A percentile compares a stretch with the other conserved stretches of the same genome.
Conservation (phyloP, 805 yeast species). For the Candida broadrunensis region DNA sequence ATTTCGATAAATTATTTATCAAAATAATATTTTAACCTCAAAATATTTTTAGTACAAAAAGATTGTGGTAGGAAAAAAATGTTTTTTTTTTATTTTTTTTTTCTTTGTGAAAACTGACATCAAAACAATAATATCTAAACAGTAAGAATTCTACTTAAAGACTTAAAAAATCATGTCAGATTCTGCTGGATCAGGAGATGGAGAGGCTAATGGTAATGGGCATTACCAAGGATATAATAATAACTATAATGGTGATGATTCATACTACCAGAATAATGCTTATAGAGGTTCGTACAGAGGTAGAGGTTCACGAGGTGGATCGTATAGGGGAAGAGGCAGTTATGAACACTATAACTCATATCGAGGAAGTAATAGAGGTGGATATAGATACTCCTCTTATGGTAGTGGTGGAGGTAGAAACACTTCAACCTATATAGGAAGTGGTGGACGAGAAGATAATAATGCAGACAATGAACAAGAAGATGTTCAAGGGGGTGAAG, state of each 20-base stretch:
- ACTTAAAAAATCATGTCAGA: not conserved
- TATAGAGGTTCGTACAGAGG: constrained; percentile 17
- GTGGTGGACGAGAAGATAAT: not conserved
- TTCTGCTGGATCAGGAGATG: constrained; percentile 1
- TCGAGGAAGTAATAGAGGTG: constrained; percentile 15
- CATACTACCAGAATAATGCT: constrained; percentile 9
- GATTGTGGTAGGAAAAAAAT: no score
- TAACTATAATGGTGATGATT: constrained; percentile 7
- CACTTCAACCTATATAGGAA: not conserved
- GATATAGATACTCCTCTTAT: constrained; percentile 1
- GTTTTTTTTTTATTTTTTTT: no score
- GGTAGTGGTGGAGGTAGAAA: not conserved
- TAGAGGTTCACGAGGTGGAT: constrained; percentile 12
- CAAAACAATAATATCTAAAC: no score
- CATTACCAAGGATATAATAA: constrained; percentile 5
- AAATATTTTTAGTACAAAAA: no score
- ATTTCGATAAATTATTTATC: no score
- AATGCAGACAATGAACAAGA: not conserved
- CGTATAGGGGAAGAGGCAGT: constrained; percentile 12
- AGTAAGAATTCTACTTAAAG: not conserved
- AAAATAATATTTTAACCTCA: no score
- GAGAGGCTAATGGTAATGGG: constrained; percentile 6
- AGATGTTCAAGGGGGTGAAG: constrained; percentile 3
- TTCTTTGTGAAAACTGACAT: no score
- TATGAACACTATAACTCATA: constrained; percentile 6